Evolutionary conservation across 345 rosid genomes (phyloP).

Genomic region (Arabidopsis suecica): DNA sequence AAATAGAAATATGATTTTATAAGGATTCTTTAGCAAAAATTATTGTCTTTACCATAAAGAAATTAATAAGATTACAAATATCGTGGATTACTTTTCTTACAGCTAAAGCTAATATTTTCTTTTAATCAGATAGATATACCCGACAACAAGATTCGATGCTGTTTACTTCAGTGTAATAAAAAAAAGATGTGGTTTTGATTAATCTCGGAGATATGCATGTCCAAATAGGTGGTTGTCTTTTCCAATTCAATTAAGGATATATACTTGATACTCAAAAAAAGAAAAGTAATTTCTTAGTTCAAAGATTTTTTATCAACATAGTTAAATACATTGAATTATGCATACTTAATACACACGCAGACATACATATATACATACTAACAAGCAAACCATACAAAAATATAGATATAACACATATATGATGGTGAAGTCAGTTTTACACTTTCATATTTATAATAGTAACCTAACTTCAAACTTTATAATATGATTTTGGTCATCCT

Average conservation of each 20-base stretch:
- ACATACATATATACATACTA: background rate
- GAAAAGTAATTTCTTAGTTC: no score
- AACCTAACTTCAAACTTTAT: conserved; percentile 12
- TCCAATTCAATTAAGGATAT: conserved; percentile 10
- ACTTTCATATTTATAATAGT: background rate
- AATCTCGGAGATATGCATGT: conserved; percentile 22
- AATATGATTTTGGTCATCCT: conserved; percentile 27
- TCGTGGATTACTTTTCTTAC: background rate
- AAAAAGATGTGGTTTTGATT: conserved; percentile 26
- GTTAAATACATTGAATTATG: background rate
- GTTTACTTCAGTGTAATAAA: conserved; percentile 18
- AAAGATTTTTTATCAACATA: background rate
- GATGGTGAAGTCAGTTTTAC: conserved; percentile 3
- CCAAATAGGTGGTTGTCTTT: conserved; percentile 22
- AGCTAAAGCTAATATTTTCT: background rate
- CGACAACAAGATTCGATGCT: conserved; percentile 33
- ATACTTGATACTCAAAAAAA: no score
- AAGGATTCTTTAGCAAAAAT: background rate
- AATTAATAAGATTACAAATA: background rate
- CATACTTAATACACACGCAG: background rate
- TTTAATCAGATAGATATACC: background rate
- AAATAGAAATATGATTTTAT: background rate
- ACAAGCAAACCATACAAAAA: background rate
- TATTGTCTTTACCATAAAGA: background rate
- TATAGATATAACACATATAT: background rate